Conservation (phyloP, 2,329 filamentous ascomycete species). For the Helotiales sp. region DNA sequence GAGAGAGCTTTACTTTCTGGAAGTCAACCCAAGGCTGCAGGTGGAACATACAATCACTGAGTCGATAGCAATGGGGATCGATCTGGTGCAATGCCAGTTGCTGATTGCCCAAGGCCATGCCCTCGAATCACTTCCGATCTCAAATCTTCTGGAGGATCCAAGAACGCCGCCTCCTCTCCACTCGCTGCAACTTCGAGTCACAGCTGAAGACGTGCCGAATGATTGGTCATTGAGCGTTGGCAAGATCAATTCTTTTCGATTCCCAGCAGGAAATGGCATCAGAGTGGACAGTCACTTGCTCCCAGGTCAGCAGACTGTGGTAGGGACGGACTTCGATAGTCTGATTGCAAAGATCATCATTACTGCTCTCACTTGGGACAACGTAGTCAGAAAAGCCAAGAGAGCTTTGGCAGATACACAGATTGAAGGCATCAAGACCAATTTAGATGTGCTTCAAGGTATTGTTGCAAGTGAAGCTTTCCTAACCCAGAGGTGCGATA, state of each 20-base stretch:
- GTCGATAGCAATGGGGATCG: conserved; percentile 38
- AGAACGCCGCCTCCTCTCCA: conserved; percentile 33
- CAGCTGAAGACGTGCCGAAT: conserved; percentile 41
- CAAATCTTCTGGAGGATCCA: conserved; percentile 34
- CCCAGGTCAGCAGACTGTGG: conserved; percentile 39
- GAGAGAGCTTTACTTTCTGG: conserved; percentile 42
- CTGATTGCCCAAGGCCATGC: conserved; percentile 37
- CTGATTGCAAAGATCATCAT: conserved; percentile 49
- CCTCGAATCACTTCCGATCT: conserved; percentile 36
- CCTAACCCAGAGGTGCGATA: conserved; percentile 47
- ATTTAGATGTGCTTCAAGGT: conserved; percentile 52
- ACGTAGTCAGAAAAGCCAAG: conserved; percentile 53
- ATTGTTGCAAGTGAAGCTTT: conserved; percentile 55
- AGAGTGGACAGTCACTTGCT: conserved; percentile 44
- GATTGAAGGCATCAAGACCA: conserved; percentile 59
- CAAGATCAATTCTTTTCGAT: conserved; percentile 53
- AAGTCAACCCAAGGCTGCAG: conserved; percentile 33
- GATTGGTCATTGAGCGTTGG: conserved; percentile 60
- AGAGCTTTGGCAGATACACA: conserved; percentile 54
- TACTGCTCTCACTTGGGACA: conserved; percentile 49
- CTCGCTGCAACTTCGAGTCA: conserved; percentile 46
- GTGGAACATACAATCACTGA: conserved; percentile 36
- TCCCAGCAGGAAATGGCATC: conserved; percentile 57
- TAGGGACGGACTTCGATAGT: conserved; percentile 48
- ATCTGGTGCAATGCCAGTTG: conserved; percentile 37